Evolutionary conservation across 768 basidiomycete genomes (phyloP).

Genomic region (Suillus subalutaceus): DNA sequence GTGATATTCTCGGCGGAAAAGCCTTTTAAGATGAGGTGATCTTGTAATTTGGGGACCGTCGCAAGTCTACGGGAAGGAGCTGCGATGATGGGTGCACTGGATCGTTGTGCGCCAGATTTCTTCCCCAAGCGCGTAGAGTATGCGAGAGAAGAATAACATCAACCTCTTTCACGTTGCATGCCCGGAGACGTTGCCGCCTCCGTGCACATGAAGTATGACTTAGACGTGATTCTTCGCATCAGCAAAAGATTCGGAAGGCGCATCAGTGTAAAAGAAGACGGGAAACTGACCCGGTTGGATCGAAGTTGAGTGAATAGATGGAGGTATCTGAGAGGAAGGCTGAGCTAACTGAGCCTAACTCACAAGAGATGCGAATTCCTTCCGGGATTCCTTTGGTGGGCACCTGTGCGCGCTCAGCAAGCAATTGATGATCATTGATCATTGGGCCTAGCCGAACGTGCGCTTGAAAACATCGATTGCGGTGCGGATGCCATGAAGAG

Average conservation of each 20-base stretch:
- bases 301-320: neutral
- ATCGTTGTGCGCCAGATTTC: conserved; percentile 1
- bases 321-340: neutral
- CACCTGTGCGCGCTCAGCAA: neutral
- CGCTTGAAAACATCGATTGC: neutral
- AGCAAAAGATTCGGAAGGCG: neutral
- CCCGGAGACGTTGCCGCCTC: conserved; percentile 7
- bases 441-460: neutral
- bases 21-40: conserved; percentile 24
- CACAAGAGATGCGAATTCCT: neutral
- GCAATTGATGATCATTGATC: too few species aligned
- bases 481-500: neutral
- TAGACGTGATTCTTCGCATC: neutral
- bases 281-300: conserved; percentile 21
- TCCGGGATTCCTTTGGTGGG: neutral
- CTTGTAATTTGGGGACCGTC: conserved; percentile 20
- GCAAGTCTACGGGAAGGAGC: conserved; percentile 28
- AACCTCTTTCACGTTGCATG: conserved; percentile 18
- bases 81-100: conserved; percentile 16
- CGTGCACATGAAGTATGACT: conserved; percentile 19
- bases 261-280: conserved; percentile 20
- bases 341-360: neutral
- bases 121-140: conserved; percentile 5
- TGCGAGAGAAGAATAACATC: conserved; percentile 8
- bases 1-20: conserved; percentile 22